Base-by-base conservation (phyloP, 352 stramenopile species). In the Thraustochytrium striatum region DNA sequence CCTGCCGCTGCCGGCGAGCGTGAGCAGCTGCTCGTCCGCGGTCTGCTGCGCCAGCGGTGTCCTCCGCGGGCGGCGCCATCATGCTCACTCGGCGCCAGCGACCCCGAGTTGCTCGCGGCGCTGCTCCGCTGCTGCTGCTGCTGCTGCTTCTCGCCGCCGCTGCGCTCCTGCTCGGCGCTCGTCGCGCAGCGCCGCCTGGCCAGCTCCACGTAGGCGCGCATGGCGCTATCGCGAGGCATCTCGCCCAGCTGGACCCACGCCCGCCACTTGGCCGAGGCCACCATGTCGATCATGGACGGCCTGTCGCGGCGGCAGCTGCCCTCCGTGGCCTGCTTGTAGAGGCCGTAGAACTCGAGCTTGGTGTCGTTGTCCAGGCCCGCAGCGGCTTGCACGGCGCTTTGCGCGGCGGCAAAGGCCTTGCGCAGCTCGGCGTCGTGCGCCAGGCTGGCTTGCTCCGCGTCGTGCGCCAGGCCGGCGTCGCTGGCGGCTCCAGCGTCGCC, bases 321-420 rank as follows among this genome's bases (percentile, higher is more conserved):
- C 30, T 92, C 84, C 2, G 89, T 94, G 52, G 89, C 89, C 84
- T 95, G 91, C 88, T 95, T 95, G 88, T 88, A 95, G 82, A 89
- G 87, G n/a, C 88, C 87, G 87, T 95, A 95, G 58, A 94, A 84
- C 32, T 85, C 84, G 72, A 95, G 88, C 88, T 94, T 94, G 82
- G 93, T 88, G 57, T 92, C 88, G 86, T 95, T 93, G 25, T n/a
- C 39, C 38, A 82, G 21, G 9, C 38, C 61, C n/a, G 58, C 53
- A 2, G 57, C 30, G 21, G 52, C 62, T 61, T 79, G 62, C 78
- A 30, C 9, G 65, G 65, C 39, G 65, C 61, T 1, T 81, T 84
- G 44, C 83, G n/a, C 84, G 36, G 35, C 83, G n/a, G 82, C 79
- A 11, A 41, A 28, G 8, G 19, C 52, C 35, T 30, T 16, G 30